Evolutionary conservation across 202 grass and related monocot genomes (phyloP), one percentile per base, ranked within the genome.

Genomic region (Musa balbisiana): DNA sequence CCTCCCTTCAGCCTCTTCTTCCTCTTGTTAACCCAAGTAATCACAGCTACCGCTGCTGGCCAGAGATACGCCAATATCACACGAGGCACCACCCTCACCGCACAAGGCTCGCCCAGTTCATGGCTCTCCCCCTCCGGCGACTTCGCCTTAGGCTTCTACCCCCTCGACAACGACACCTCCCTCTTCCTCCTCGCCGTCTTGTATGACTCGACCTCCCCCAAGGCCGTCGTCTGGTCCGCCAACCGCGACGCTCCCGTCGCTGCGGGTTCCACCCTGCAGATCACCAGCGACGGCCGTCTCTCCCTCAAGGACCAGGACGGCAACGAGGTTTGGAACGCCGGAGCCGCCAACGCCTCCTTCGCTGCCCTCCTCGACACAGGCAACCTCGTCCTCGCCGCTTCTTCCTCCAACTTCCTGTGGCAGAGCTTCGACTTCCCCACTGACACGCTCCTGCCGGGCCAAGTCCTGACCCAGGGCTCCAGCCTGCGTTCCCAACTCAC

Each of bases 161-260:
- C 81, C 2, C 14, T 75, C 1, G 56, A 59, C 0, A 50, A 25
- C 20, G 50, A 74, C 64, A 11, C 49, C 51, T 20, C 55, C 15
- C 51, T 80, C 52, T 87, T 68, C 75, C 76, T 87, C 22, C 70
- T 87, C 13, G 81, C 81, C 68, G 72, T 87, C 56, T 87, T 81
- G 85, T 83, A 83, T 6, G 70, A 68, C 67, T 65, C 68, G 50
- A 87, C 75, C 55, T 49, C 24, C 3, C 22, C 77, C 4, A 63
- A 83, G 64, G 53, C 78, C 10, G 56, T 83, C 26, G 77, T 62
- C 19, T 83, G 85, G 85, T 77, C 79, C 8, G 52, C 81, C 59
- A 64, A 26, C 1, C 56, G 79, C 22, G 33, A 26, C 3, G 14
- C 3, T 27, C 23, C 2, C 10, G 56, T 78, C 15, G 43, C 60